Conservation (phyloP, 106 monocot species). For the Triglochin maritima region DNA sequence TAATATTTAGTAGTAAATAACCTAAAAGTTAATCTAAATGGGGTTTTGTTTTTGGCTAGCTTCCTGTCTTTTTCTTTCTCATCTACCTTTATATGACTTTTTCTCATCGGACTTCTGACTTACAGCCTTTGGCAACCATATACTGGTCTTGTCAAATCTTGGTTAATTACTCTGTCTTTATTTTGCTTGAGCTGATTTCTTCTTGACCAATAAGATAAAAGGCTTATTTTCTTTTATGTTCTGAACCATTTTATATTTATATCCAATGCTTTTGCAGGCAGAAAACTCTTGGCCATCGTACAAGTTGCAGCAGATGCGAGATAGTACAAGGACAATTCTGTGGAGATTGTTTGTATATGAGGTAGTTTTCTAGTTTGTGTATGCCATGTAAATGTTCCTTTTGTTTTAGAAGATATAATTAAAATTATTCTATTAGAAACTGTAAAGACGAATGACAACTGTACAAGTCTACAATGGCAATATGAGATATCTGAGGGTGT, state of each 20-base stretch:
- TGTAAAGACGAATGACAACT: no score
- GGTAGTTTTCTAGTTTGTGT: slow-evolving; percentile 23
- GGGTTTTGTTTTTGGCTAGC: neutral
- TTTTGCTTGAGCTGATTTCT: neutral
- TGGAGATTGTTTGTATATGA: slow-evolving; percentile 90
- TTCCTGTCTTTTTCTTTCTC: neutral
- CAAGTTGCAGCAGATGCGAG: slow-evolving; percentile 62
- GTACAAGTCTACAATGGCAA: no score
- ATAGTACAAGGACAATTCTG: slow-evolving; percentile 81
- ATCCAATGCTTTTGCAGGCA: slow-evolving; percentile 39
- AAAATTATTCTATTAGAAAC: no score
- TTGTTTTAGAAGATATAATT: neutral
- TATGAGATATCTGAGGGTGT: no score
- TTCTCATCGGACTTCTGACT: neutral
- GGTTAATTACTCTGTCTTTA: no score
- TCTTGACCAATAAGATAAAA: neutral
- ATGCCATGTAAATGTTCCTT: neutral
- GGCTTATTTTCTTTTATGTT: neutral
- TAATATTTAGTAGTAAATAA: neutral
- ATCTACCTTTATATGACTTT: neutral
- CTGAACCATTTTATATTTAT: neutral
- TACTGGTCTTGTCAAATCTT: no score
- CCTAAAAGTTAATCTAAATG: neutral
- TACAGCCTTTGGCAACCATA: no score
- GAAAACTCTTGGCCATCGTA: slow-evolving; percentile 78